phyloP scores from a whole-genome alignment of 75 land plant genomes.

The Picea glauca region DNA sequence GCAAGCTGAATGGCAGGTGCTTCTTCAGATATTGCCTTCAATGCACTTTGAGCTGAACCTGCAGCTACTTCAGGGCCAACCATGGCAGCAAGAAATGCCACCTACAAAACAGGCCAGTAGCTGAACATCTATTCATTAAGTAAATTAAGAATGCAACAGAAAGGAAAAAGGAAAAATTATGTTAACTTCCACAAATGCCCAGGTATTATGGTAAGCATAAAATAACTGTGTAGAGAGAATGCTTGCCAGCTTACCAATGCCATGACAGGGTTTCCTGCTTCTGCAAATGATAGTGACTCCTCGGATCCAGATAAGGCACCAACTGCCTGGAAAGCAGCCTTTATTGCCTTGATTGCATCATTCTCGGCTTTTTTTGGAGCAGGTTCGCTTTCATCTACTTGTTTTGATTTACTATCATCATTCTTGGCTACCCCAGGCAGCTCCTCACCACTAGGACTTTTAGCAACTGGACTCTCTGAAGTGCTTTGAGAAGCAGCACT shows the following conservation, averaged over 20 bases:
- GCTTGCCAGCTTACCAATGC: slow-evolving; percentile 59
- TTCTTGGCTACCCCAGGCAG: background rate
- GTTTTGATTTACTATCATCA: slow-evolving; percentile 21
- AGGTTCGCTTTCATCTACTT: slow-evolving; percentile 15
- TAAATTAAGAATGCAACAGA: background rate
- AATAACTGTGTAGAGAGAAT: background rate
- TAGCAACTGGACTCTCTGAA: slow-evolving; percentile 7
- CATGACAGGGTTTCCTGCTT: slow-evolving; percentile 96
- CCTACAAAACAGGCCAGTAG: slow-evolving; percentile 42
- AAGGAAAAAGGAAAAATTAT: background rate
- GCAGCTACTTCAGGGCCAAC: slow-evolving; percentile 55
- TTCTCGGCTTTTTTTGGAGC: slow-evolving; percentile 17
- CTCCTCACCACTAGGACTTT: slow-evolving; percentile 9
- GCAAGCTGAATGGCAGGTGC: slow-evolving; percentile 58
- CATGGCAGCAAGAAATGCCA: slow-evolving; percentile 70
- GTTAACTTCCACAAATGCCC: too few relatives aligned
- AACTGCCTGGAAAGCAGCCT: slow-evolving; percentile 66
- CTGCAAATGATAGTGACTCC: slow-evolving; percentile 56
- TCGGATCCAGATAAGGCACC: slow-evolving; percentile 36
- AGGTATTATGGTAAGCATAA: background rate
- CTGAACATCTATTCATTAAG: slow-evolving; percentile 9
- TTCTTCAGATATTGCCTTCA: slow-evolving; percentile 52
- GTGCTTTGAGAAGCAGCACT: slow-evolving; percentile 2
- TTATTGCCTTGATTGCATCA: slow-evolving; percentile 47
- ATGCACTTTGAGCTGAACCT: slow-evolving; percentile 61